These are phyloP conservation scores for Colletotrichum lupini DNA, from an alignment of 2,329 filamentous ascomycete species.

Conservation along the genomic window DNA sequence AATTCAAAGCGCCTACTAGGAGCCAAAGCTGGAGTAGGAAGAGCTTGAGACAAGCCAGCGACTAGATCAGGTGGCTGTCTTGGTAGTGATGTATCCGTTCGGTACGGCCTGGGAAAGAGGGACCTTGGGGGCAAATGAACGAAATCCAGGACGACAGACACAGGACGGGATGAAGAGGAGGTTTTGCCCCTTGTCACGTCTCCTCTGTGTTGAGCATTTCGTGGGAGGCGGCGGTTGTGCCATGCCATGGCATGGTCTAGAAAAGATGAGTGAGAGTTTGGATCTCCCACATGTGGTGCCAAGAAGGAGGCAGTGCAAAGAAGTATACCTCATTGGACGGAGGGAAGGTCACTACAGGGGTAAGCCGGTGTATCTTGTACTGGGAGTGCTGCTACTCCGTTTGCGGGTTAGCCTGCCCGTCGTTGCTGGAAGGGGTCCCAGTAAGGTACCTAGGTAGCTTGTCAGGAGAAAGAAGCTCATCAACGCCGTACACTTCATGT, in stretches of 20 bases:
- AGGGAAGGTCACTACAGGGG: conserved; percentile 8
- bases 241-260: neutral
- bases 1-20: neutral
- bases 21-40: conserved; percentile 1
- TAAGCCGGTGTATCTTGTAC: neutral
- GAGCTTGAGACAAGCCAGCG: neutral
- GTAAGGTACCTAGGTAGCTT: conserved; percentile 10
- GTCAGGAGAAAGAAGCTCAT: conserved; percentile 24
- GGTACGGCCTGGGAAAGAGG: conserved; percentile 1
- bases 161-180: neutral
- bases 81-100: neutral
- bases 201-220: neutral
- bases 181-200: conserved; percentile 11
- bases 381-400: conserved; percentile 15
- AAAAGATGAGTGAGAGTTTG: conserved; percentile 23
- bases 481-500: conserved; percentile 14
- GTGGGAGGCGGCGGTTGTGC: conserved; percentile 7
- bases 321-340: conserved; percentile 33
- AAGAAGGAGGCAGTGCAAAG: conserved; percentile 36
- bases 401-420: conserved; percentile 19
- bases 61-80: neutral
- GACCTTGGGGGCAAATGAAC: neutral
- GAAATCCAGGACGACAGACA: neutral
- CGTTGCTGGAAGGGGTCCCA: conserved; percentile 24
- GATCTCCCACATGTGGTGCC: conserved; percentile 35